Evolutionary conservation across 2,329 filamentous ascomycete species (phyloP).

Genomic region (Talaromyces sp.): DNA sequence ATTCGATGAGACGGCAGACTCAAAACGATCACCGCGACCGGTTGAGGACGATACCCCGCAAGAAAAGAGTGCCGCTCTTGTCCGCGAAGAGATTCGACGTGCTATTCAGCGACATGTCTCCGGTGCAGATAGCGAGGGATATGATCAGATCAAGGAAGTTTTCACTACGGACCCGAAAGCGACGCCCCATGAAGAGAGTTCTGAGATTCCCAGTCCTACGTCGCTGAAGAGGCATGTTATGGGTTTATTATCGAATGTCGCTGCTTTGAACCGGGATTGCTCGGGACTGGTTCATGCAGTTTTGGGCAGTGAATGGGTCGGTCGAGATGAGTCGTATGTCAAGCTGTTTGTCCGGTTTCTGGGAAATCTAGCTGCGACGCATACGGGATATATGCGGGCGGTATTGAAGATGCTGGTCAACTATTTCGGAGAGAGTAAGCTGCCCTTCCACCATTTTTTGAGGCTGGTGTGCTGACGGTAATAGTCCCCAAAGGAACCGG

Average conservation of each 20-base stretch:
- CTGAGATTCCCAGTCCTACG: conserved; percentile 50
- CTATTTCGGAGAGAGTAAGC: conserved; percentile 62
- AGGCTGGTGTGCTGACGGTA: conserved; percentile 1
- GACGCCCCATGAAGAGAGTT: conserved; percentile 31
- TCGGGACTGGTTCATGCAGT: conserved; percentile 57
- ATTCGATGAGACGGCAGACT: conserved; percentile 40
- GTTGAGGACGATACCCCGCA: conserved; percentile 43
- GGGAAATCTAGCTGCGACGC: conserved; percentile 70
- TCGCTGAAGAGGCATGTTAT: conserved; percentile 57
- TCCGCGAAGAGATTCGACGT: conserved; percentile 60
- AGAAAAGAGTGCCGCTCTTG: conserved; percentile 55
- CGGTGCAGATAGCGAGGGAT: conserved; percentile 53
- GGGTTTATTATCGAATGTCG: conserved; percentile 57
- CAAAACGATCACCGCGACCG: conserved; percentile 19
- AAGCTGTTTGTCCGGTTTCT: conserved; percentile 56
- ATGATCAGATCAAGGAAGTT: conserved; percentile 55
- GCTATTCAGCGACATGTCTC: conserved; percentile 54
- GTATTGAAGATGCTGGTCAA: conserved; percentile 78
- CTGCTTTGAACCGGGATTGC: conserved; percentile 55
- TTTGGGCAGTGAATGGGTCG: conserved; percentile 59
- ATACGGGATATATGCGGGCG: conserved; percentile 70
- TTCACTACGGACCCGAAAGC: conserved; percentile 50
- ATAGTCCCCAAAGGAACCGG: conserved; percentile 54
- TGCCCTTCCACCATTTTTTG: conserved; percentile 34
- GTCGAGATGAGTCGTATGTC: conserved; percentile 59